phyloP scores from a whole-genome alignment of 345 rosid species.

The Theobroma cacao region DNA sequence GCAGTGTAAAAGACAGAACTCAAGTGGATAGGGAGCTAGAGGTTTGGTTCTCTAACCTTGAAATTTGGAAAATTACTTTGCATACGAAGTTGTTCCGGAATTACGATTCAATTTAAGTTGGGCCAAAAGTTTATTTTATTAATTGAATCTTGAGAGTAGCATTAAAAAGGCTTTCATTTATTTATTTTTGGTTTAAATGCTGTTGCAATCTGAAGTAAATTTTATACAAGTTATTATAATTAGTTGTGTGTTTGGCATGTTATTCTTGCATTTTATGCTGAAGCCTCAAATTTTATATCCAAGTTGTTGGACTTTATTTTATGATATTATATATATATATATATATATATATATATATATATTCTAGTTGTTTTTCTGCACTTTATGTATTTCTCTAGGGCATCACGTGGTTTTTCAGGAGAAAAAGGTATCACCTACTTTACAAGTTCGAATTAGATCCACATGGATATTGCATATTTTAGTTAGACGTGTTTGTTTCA shows the following conservation, averaged over 20 bases:
- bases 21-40: constrained; percentile 89
- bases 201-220: neutral
- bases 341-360: neutral
- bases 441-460: neutral
- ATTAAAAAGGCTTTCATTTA: neutral
- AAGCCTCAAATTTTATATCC: neutral
- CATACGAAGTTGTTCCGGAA: neutral
- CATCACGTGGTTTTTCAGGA: neutral
- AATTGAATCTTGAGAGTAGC: neutral
- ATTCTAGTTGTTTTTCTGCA: neutral
- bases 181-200: neutral
- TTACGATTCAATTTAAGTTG: neutral
- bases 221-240: neutral
- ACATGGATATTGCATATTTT: neutral
- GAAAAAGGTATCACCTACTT: neutral
- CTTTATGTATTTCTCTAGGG: neutral
- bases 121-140: neutral
- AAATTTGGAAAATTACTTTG: constrained; percentile 2
- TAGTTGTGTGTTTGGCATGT: neutral
- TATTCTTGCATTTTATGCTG: neutral
- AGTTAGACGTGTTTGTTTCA: neutral
- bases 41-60: constrained; percentile 34
- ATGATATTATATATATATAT: neutral
- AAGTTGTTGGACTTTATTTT: neutral
- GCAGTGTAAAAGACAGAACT: constrained; percentile 79